These are phyloP conservation scores for Coniophora puteana DNA, from an alignment of 1,284 basidiomycete species.

Conservation along the genomic window DNA sequence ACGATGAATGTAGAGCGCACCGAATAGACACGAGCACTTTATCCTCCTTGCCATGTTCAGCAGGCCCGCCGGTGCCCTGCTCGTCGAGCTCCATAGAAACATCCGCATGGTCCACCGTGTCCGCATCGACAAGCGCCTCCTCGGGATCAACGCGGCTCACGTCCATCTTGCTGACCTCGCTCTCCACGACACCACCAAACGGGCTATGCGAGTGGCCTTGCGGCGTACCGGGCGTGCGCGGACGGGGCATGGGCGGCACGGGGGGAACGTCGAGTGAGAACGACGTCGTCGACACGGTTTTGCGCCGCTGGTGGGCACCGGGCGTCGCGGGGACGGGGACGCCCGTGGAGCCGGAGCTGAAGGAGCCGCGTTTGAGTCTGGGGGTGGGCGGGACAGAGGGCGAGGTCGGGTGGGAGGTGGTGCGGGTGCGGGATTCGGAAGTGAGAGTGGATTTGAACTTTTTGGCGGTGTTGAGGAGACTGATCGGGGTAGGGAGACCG, in stretches of 20 bases:
- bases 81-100: constrained; percentile 65
- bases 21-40: constrained; percentile 87
- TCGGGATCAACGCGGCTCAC: constrained; percentile 75
- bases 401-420: constrained; percentile 29
- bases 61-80: constrained; percentile 35
- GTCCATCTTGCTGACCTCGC: constrained; percentile 62
- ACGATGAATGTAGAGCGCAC: constrained; percentile 36
- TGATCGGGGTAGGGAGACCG: constrained; percentile 32
- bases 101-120: constrained; percentile 66
- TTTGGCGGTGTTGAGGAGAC: constrained; percentile 53
- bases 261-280: too few relatives aligned
- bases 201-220: constrained; percentile 43
- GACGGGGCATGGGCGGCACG: too few relatives aligned
- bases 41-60: constrained; percentile 63
- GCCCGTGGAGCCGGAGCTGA: too few relatives aligned
- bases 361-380: too few relatives aligned
- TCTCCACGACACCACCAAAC: constrained; percentile 40
- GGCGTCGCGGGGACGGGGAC: constrained; percentile 58
- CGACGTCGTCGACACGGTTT: too few relatives aligned
- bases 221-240: constrained; percentile 53
- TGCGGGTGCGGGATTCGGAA: constrained; percentile 49
- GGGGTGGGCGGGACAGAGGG: constrained; percentile 37
- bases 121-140: constrained; percentile 68
- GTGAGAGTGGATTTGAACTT: constrained; percentile 67
- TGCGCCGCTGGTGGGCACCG: constrained; percentile 34